phyloP scores from a whole-genome alignment of 202 grass and related monocot genomes.

The Schoenoplectus triqueter region DNA sequence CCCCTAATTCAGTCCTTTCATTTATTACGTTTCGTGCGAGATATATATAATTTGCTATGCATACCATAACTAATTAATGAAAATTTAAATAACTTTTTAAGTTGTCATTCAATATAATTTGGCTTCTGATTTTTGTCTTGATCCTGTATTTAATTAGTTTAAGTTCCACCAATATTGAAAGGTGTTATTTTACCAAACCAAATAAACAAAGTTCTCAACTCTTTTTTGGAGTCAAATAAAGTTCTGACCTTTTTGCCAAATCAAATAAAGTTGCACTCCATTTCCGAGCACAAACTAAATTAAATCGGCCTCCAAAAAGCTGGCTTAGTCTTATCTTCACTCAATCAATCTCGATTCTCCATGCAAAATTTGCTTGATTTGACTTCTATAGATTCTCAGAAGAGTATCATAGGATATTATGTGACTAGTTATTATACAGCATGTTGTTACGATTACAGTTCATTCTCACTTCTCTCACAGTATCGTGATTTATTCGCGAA shows the following conservation, averaged over 20 bases:
- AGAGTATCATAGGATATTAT: constrained; percentile 1
- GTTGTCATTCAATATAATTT: neutral
- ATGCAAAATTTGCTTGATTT: neutral
- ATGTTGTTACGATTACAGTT: too few relatives aligned
- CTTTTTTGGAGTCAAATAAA: too few relatives aligned
- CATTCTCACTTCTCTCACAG: too few relatives aligned
- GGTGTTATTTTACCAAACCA: neutral
- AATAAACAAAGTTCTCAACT: neutral
- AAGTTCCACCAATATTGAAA: neutral
- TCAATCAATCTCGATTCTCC: neutral
- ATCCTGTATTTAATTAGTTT: neutral
- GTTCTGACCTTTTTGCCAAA: neutral
- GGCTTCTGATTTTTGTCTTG: neutral
- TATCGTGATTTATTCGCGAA: neutral
- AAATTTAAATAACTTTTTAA: neutral
- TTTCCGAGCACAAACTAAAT: neutral
- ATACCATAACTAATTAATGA: neutral
- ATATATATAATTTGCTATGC: neutral
- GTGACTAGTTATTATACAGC: neutral
- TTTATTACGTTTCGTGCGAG: neutral
- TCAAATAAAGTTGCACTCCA: neutral
- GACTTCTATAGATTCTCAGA: neutral
- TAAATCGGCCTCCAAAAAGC: neutral
- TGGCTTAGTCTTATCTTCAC: neutral
- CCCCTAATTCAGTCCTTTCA: neutral